Base-by-base conservation (phyloP, 2,329 filamentous ascomycete species). In the Neofusicoccum kwambonambiense region DNA sequence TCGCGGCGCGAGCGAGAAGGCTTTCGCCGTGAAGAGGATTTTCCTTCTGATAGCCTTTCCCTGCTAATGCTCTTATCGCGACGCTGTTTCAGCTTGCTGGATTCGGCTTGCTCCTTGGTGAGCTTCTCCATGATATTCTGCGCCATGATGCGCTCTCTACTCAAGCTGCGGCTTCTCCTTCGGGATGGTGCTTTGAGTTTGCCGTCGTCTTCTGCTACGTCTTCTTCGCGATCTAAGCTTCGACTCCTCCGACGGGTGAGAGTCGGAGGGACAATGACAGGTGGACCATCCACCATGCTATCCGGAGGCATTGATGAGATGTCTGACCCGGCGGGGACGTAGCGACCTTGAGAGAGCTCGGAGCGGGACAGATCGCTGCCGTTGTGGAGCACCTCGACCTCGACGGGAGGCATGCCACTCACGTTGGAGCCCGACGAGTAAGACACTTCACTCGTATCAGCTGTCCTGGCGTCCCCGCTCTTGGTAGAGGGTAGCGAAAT, bases 371-470 rank as follows among this genome's bases (percentile, higher is more conserved):
- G 68, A 84, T 97, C 78, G 86, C 90, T 82, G 84, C 84, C 76
- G 84, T 88, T 74, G 57, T 86, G 84, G 71, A 93, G 85, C 68
- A 98, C 91, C 76, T 97, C 94, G 67, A 97, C 91, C 75, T 97
- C 93, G 68, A 97, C 89, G 41, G 93, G 93, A 62, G 90, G 81
- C 12, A 82, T 78, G 34, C 81, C 89, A 62, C 82, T 84, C 65
- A 93, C 84, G 76, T 90, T 93, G 68, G 91, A 94, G 76, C 91
- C 92, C 60, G 92, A 95, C 39, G 89, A 90, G 75, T 91, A 91
- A 42, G 91, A 95, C n/a, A 77, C 64, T 35, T 81, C 80, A 27
- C 77, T 76, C 6, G 63, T 51, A 19, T 70, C 74, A 62, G 74
- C 72, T 5, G 66, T 58, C 19, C 51, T 42, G 66, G 69, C 19